Conservation (phyloP, 2,329 filamentous ascomycete species). For the Penicillium rolfsii region DNA sequence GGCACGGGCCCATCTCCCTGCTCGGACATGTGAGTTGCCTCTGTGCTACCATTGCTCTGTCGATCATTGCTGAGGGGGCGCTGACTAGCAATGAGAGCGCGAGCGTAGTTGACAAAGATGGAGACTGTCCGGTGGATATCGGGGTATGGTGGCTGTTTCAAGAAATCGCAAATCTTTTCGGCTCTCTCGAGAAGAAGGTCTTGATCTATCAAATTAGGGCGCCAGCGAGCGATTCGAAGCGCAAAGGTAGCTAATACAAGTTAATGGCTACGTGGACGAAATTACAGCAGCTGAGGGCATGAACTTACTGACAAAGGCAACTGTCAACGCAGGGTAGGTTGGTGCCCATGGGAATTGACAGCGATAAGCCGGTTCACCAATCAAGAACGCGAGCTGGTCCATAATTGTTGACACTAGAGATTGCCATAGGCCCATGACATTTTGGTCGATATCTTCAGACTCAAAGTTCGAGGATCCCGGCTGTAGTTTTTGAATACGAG, state of each 20-base stretch:
- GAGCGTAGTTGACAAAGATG: conserved; percentile 42
- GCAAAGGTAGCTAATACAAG: conserved; percentile 36
- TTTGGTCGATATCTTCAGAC: conserved; percentile 28
- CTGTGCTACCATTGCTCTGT: conserved; percentile 19
- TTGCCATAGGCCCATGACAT: conserved; percentile 36
- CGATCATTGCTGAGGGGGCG: conserved; percentile 22
- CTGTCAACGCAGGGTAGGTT: conserved; percentile 40
- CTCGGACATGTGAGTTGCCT: conserved; percentile 22
- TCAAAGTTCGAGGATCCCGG: conserved; percentile 26
- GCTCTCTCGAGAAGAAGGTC: conserved; percentile 36
- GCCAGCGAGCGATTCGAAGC: conserved; percentile 40
- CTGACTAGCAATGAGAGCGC: conserved; percentile 38
- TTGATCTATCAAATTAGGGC: conserved; percentile 38
- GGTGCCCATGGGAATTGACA: conserved; percentile 41
- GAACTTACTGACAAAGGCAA: conserved; percentile 43
- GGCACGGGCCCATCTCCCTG: conserved; percentile 21
- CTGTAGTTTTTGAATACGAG: conserved; percentile 41
- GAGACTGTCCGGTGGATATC: conserved; percentile 45
- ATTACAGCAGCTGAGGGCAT: no score
- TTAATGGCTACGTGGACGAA: neutral
- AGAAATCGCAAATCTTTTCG: conserved; percentile 39
- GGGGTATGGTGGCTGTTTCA: conserved; percentile 43
- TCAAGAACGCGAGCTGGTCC: conserved; percentile 38
- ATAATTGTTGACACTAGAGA: conserved; percentile 39
- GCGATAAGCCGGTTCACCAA: conserved; percentile 38